Base-by-base conservation (phyloP, 768 basidiomycete genomes). In the Xerocomellus chrysenteron region DNA sequence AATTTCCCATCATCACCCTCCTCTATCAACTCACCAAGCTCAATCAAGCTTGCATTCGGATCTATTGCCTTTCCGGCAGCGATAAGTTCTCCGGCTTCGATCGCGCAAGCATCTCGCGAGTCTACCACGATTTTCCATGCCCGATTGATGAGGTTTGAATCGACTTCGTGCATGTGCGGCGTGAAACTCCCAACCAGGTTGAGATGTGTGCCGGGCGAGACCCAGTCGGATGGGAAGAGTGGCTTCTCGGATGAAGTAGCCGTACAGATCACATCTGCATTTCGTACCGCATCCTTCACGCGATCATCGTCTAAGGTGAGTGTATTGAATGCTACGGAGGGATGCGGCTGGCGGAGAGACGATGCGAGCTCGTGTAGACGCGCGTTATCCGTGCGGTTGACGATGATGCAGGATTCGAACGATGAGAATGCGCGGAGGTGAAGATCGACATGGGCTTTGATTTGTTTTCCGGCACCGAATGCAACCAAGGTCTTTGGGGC, bases 21-120 rank as follows among this genome's bases (percentile, higher is more conserved):
- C 49, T 46, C 39, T 28, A 88, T 72, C 16, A 88, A 66, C 58
- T 90, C 81, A 5, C 92, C 92, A 1, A 95, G 76, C 68, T 94
- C 93, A 5, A 82, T 69, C 58, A 91, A 60, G 26, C 79, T 72
- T 2, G 68, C 72, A 0, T 63, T 60, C 0, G 55, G 56, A 10
- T 85, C 46, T 0, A 68, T 67, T 1, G 87, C 81, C 36, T 77
- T 74, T 0, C 59, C 59, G 8, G 68, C 66, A 47, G 58, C n/a
- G 50, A 93, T 88, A 39, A 95, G 75, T 63, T 96, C 94, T 0
- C 94, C 93, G 0, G 92, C 90, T 68, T 95, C 94, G 0, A 73
- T 67, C n/a, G 76, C 58, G 64, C 90, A 93, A 3, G 88, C 91
- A 3, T 78, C 74, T 44, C 76, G 70, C 1, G 89, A 92, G 69